Conservation (phyloP, 352 stramenopile species). For the Discostella stelligera region DNA sequence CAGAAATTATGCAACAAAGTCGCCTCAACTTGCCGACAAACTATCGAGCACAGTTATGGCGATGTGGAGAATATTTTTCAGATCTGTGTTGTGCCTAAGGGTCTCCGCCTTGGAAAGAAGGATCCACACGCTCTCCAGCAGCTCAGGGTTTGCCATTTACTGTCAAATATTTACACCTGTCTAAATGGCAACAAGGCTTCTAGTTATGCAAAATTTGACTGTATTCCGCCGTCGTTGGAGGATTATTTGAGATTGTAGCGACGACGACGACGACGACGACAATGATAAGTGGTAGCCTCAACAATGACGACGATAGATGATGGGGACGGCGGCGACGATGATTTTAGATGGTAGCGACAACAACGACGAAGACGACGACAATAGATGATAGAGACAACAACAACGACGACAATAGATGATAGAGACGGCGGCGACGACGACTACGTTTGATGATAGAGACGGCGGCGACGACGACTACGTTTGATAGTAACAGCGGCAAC, state of each 20-base stretch:
- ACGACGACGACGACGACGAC: too few relatives aligned
- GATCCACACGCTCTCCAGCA: constrained; percentile 23
- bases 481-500: too few relatives aligned
- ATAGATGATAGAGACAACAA: too few relatives aligned
- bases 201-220: constrained; percentile 10
- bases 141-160: constrained; percentile 20
- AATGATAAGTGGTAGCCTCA: too few relatives aligned
- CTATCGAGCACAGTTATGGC: constrained; percentile 25
- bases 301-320: too few relatives aligned
- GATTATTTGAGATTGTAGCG: constrained; percentile 24
- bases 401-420: too few relatives aligned
- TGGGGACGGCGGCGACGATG: too few relatives aligned
- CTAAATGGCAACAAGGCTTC: constrained; percentile 24
- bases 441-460: too few relatives aligned
- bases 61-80: constrained; percentile 18
- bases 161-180: constrained; percentile 31
- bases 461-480: too few relatives aligned
- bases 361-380: too few relatives aligned
- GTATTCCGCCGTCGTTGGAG: constrained; percentile 10
- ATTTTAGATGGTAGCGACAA: too few relatives aligned
- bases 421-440: too few relatives aligned
- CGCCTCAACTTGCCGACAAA: not conserved
- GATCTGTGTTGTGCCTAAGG: constrained; percentile 15
- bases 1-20: not conserved
- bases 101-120: constrained; percentile 6